Conservation (phyloP, 2,329 filamentous ascomycete species). For the Hypoxylon sp. region DNA sequence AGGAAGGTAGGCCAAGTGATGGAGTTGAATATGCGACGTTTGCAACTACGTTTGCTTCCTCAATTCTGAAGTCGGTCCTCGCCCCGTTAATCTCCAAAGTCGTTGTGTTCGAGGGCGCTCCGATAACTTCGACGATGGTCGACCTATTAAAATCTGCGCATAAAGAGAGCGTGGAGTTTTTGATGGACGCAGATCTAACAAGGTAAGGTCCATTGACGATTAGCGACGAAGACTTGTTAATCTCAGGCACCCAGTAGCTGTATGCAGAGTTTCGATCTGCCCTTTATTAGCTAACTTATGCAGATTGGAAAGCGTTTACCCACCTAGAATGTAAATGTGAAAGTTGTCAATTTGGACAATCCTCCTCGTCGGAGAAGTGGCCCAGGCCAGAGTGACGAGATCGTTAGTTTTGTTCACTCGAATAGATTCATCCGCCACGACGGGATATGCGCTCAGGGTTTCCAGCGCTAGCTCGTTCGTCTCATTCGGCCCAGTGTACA, state of each 20-base stretch:
- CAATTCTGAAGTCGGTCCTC: constrained; percentile 56
- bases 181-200: constrained; percentile 68
- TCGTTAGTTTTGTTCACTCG: constrained; percentile 47
- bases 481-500: constrained; percentile 74
- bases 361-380: constrained; percentile 25
- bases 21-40: constrained; percentile 30
- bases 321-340: constrained; percentile 38
- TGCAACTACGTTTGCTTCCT: constrained; percentile 53
- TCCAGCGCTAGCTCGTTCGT: constrained; percentile 68
- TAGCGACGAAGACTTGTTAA: constrained; percentile 49
- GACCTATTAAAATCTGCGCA: constrained; percentile 79
- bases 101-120: constrained; percentile 63
- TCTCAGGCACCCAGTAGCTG: constrained; percentile 72
- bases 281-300: not conserved
- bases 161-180: constrained; percentile 68
- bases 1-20: constrained; percentile 58
- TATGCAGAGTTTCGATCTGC: constrained; percentile 69
- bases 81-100: constrained; percentile 70
- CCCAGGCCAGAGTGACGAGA: constrained; percentile 38
- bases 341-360: constrained; percentile 34
- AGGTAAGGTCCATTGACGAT: constrained; percentile 75
- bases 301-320: not conserved
- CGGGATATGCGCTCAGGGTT: not conserved
- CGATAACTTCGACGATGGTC: constrained; percentile 75
- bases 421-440: constrained; percentile 24